Percentiles rank a stretch among this genome's conserved stretches.
Evolutionary conservation across 2,329 filamentous ascomycete genomes (phyloP).

Genomic region (Penicillium expansum): DNA sequence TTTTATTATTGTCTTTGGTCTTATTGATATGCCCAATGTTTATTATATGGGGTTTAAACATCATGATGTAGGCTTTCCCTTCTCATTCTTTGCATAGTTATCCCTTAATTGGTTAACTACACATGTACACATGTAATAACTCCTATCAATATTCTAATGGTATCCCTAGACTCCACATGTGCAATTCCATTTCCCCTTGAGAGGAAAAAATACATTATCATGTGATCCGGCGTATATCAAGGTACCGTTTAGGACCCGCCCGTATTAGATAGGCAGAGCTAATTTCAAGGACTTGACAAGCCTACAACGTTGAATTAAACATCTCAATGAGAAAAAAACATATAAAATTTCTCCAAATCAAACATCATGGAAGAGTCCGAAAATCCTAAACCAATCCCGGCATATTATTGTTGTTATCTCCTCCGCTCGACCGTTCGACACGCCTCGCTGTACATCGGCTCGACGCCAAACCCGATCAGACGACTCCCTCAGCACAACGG

Average conservation of each 20-base stretch:
- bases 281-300: slow-evolving; percentile 7
- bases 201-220: not conserved
- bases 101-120: too few relatives aligned
- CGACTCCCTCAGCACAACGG: slow-evolving; percentile 93
- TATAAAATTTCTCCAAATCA: not conserved
- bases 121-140: not conserved
- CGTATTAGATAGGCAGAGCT: slow-evolving; percentile 6
- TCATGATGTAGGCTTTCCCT: not conserved
- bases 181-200: not conserved
- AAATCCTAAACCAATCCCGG: slow-evolving; percentile 65
- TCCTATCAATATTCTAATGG: not conserved
- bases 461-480: slow-evolving; percentile 81
- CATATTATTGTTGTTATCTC: slow-evolving; percentile 91
- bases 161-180: not conserved
- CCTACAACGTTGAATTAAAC: not conserved
- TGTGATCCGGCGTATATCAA: slow-evolving; percentile 11
- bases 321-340: not conserved
- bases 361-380: slow-evolving; percentile 23
- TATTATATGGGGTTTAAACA: not conserved
- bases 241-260: slow-evolving; percentile 5
- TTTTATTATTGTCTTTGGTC: not conserved
- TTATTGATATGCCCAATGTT: not conserved
- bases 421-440: slow-evolving; percentile 76
- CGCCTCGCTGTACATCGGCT: slow-evolving; percentile 77
- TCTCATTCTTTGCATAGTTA: not conserved